A percentile compares a stretch with the other conserved stretches of the same genome.
Evolutionary conservation across 1,284 basidiomycete species (phyloP).

Genomic region (Stygiomarasmius scandens): DNA sequence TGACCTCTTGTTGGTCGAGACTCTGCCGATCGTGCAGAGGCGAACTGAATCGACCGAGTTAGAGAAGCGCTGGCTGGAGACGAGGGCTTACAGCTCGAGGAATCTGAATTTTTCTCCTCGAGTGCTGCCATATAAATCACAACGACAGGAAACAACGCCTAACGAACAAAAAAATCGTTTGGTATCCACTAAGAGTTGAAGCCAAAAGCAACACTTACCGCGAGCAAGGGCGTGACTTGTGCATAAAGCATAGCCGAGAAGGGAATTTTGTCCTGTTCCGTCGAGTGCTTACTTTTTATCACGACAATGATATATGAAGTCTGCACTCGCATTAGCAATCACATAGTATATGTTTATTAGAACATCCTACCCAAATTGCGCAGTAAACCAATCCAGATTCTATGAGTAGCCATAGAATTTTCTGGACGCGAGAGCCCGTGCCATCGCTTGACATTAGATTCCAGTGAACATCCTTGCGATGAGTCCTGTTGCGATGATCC

Average conservation of each 20-base stretch:
- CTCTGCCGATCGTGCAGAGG: too few relatives aligned
- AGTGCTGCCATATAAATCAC: background rate
- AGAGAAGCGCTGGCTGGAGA: too few relatives aligned
- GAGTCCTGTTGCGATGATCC: background rate
- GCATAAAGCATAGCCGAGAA: background rate
- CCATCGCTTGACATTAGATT: slow-evolving; percentile 2
- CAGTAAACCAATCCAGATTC: slow-evolving; percentile 11
- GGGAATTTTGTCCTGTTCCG: background rate
- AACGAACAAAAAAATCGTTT: background rate
- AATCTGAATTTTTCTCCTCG: background rate
- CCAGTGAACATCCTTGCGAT: slow-evolving; percentile 7
- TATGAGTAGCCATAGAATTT: slow-evolving; percentile 7
- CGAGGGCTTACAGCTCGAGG: too few relatives aligned
- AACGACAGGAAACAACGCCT: background rate
- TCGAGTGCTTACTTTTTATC: background rate
- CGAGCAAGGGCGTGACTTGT: background rate
- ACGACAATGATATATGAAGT: background rate
- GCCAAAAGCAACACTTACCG: background rate
- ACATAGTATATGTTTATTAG: too few relatives aligned
- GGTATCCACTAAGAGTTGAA: background rate
- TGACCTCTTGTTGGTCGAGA: too few relatives aligned
- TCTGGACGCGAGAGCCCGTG: slow-evolving; percentile 1
- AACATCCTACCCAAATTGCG: slow-evolving; percentile 7
- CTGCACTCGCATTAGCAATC: background rate
- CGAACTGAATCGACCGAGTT: too few relatives aligned